A percentile compares a stretch with the other conserved stretches of the same genome.
These are phyloP conservation scores for Theileria sp. DNA, from an alignment of 169 alveolate species.

Conservation along the genomic window DNA sequence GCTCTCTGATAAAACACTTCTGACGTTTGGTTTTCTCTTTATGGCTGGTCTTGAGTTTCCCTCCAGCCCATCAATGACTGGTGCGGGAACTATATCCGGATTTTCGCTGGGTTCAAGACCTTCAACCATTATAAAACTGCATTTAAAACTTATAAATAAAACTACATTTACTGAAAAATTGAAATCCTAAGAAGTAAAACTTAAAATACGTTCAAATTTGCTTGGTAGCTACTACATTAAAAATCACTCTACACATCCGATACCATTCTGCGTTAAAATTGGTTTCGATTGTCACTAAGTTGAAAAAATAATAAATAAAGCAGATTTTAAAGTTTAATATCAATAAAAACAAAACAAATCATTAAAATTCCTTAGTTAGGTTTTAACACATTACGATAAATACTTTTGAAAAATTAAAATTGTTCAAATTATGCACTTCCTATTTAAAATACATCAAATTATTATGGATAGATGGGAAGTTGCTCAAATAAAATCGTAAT, in stretches of 20 bases:
- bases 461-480: neutral
- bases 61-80: neutral
- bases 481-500: neutral
- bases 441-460: neutral
- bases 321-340: neutral
- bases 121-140: constrained; percentile 20
- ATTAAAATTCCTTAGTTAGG: neutral
- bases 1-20: constrained; percentile 8
- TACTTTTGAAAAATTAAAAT: neutral
- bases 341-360: neutral
- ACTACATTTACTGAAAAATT: neutral
- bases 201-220: neutral
- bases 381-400: neutral
- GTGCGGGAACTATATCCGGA: neutral
- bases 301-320: neutral
- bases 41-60: neutral
- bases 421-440: constrained; percentile 15
- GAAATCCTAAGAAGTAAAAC: neutral
- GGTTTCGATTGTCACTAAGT: neutral
- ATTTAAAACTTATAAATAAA: neutral
- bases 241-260: constrained; percentile 3
- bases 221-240: neutral
- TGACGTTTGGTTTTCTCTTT: neutral
- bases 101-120: constrained; percentile 1
- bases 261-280: neutral